These are phyloP conservation scores for Homolaphlyctis polyrhiza DNA, from an alignment of 371 early-diverging fungal genomes.

Conservation along the genomic window DNA sequence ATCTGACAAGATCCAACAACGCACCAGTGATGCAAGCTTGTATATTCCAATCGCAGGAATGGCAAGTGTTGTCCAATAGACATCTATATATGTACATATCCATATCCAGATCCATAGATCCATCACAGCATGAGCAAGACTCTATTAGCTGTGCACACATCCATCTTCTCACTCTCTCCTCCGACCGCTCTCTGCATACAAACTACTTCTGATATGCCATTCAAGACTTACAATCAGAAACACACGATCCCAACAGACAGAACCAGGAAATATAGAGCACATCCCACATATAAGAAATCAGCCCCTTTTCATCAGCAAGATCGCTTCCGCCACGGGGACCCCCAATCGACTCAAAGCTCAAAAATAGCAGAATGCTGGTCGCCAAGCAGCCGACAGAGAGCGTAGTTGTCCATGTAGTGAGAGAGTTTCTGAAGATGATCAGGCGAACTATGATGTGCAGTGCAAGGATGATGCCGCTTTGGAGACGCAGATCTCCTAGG, in stretches of 20 bases:
- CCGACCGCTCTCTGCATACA: background rate
- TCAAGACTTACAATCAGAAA: slow-evolving; percentile 13
- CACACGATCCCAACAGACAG: slow-evolving; percentile 9
- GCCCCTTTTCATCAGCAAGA: slow-evolving; percentile 7
- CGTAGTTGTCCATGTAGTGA: background rate
- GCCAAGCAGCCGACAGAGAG: background rate
- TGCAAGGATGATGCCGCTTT: background rate
- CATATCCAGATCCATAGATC: background rate
- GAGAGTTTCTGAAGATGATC: background rate
- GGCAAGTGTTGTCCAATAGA: background rate
- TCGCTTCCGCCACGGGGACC: slow-evolving; percentile 12
- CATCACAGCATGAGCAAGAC: background rate
- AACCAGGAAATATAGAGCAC: slow-evolving; percentile 21
- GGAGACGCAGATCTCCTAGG: background rate
- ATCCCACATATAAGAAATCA: slow-evolving; percentile 18
- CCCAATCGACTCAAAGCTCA: background rate
- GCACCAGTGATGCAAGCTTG: background rate
- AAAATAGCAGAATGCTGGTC: background rate
- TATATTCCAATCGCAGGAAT: background rate
- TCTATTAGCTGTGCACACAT: no score
- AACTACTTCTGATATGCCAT: background rate
- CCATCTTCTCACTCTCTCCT: no score
- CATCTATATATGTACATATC: background rate
- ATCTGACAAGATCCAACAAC: no score
- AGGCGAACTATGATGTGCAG: background rate